These are phyloP conservation scores for Ascochyta lentis DNA, from an alignment of 2,329 filamentous ascomycete genomes.

Conservation along the genomic window DNA sequence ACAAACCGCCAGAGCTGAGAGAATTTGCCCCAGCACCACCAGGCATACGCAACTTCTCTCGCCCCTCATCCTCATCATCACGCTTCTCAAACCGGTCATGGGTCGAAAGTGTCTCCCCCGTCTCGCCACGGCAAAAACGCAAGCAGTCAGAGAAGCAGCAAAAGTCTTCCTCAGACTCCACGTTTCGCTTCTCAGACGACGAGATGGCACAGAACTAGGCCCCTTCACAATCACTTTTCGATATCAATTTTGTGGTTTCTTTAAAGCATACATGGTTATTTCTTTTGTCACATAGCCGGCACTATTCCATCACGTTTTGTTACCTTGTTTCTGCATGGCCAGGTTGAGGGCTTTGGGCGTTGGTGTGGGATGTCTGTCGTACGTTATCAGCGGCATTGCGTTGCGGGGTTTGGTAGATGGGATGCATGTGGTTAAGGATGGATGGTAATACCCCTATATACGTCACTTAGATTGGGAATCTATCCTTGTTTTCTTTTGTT, in stretches of 20 bases:
- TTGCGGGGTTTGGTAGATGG: slow-evolving; percentile 12
- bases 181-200: slow-evolving; percentile 14
- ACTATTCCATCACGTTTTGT: neutral
- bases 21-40: neutral
- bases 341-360: slow-evolving; percentile 1
- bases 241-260: neutral
- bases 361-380: slow-evolving; percentile 7
- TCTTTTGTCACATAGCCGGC: slow-evolving; percentile 9
- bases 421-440: slow-evolving; percentile 10
- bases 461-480: slow-evolving; percentile 17
- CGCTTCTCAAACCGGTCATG: slow-evolving; percentile 14
- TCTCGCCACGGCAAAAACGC: slow-evolving; percentile 6
- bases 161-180: slow-evolving; percentile 1
- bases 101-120: slow-evolving; percentile 14
- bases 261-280: neutral
- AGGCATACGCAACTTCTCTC: slow-evolving; percentile 10
- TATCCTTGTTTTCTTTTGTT: neutral
- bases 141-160: slow-evolving; percentile 9
- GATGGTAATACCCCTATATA: slow-evolving; percentile 18
- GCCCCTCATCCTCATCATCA: slow-evolving; percentile 15
- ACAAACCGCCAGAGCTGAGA: neutral
- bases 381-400: slow-evolving; percentile 14
- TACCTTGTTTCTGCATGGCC: slow-evolving; percentile 11
- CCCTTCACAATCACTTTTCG: neutral
- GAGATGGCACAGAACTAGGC: slow-evolving; percentile 3